Base-by-base conservation (phyloP, 306 rosid genomes). In the Abrus precatorius region DNA sequence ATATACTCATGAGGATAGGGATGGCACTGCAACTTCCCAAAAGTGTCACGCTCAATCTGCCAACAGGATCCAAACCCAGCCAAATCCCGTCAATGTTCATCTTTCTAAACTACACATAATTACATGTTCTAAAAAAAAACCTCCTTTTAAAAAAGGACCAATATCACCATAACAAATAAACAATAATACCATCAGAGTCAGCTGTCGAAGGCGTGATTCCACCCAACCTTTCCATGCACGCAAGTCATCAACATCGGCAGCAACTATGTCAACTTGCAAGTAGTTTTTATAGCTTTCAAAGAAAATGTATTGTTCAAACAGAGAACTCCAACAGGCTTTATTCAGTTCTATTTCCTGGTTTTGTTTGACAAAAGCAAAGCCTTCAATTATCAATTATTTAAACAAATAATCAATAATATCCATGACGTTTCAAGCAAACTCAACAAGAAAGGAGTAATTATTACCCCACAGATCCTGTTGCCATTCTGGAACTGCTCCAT, bases 161-260 rank as follows among this genome's bases (percentile, higher is more conserved):
- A 57, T 48, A 60, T 27, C 52, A 38, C 72, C 61, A 45, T 14
- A 3, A 74, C 11, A 64, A 76, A 9, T 12, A 29, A 49, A 76
- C 3, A 1, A 11, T 56, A 11, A 20, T 61, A 87, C 87, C 91
- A 83, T 85, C 79, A 88, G 73, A 64, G 92, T 95, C 82, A 95
- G 90, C 82, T 91, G 94, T 70, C 97, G 90, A 79, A 95, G 88
- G 75, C 97, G 91, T 56, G 99, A 95, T 84, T 93, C 99, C 66
- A 95, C 97, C 99, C 99, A 95, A 63, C 99, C 99, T 82, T 89
- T 95, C 99, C 97, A 95, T 6, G 88, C 80, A 2, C 91, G 97
- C 76, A 95, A 78, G 77, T 90, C 99, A 56, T 92, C 97, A 52
- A 79, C 85, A 83, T 95, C 93, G 44, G 88, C 93, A 30, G 97